Evolutionary conservation across 73 alveolate genomes (phyloP), one percentile per base, ranked within the genome.

Genomic region (Tetrahymena elliotti): DNA sequence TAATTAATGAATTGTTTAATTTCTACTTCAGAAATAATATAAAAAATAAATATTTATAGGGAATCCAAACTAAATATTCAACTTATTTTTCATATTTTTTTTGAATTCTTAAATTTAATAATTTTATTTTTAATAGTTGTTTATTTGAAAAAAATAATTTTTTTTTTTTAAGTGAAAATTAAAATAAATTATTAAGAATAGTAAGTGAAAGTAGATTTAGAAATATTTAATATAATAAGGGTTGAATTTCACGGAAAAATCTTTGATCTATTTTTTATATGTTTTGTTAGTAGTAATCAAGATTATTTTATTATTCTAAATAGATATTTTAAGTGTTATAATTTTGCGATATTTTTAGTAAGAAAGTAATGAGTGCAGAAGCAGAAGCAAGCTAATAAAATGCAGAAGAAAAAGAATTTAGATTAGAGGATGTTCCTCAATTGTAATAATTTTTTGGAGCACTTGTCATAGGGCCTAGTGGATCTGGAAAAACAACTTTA

Each of bases 401-500:
- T 3, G n/a, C 88, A 10, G 18, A 68, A 24, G 33, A 68, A 18
- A 20, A 27, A 27, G 88, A 68, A 6, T 68, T 68, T 68, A 68
- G n/a, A 68, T 68, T 68, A 68, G 88, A 68, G 33, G 88, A 68
- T 24, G 88, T 68, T 68, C 88, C 88, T 68, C 1, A 68, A n/a
- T 68, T 68, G 38, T 68, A 18, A n/a, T 35, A 68, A 68, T 68
- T 68, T 68, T 84, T n/a, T 31, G 99, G 99, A 40, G 97, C 96
- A 84, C 38, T 98, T 35, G 97, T 98, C 34, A 96, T 98, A 0
- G 99, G 99, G 0, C 98, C 99, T 6, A 99, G 99, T 33, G 99
- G 99, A 22, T 84, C 99, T 40, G 99, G 99, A n/a, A 98, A 98
- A 94, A 97, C 99, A 39, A 98, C 99, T 34, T 97, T 96, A 93